phyloP scores from a whole-genome alignment of 192 early-diverging fungal genomes.

The Podila clonocystis region DNA sequence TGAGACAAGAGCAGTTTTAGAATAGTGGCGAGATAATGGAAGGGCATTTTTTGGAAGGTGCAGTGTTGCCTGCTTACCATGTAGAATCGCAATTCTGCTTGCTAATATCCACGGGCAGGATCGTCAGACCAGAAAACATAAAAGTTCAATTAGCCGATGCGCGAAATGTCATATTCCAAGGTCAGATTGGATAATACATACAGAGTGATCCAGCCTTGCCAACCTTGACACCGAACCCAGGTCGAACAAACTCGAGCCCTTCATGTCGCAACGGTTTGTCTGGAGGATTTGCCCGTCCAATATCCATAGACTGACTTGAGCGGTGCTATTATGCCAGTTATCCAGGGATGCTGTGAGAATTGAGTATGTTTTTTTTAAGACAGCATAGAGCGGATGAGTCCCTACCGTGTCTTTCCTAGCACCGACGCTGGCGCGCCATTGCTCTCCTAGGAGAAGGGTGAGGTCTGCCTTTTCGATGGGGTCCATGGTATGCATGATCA shows the following conservation, averaged over 20 bases:
- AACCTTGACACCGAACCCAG: conserved; percentile 49
- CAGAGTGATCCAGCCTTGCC: conserved; percentile 62
- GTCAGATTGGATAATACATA: background rate
- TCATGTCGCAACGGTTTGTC: conserved; percentile 59
- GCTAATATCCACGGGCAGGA: conserved; percentile 15
- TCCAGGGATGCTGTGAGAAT: background rate
- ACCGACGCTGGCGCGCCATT: conserved; percentile 32
- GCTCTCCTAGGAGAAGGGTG: conserved; percentile 37
- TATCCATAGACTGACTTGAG: conserved; percentile 1
- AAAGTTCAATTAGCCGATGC: background rate
- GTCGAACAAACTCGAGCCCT: conserved; percentile 54
- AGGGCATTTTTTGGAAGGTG: background rate
- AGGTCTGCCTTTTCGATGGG: conserved; percentile 62
- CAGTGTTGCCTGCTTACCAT: conserved; percentile 32
- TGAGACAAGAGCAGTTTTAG: background rate
- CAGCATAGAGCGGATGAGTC: too few relatives aligned
- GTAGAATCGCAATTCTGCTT: conserved; percentile 68
- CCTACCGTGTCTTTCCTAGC: conserved; percentile 8
- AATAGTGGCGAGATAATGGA: background rate
- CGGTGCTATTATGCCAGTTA: conserved; percentile 21
- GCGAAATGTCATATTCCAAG: conserved; percentile 2
- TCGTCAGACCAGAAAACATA: background rate
- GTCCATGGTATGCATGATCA: conserved; percentile 63
- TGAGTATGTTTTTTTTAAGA: conserved; percentile 3
- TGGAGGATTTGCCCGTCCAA: conserved; percentile 60